Percentiles rank a stretch among this genome's conserved stretches.
Evolutionary conservation across 2,329 filamentous ascomycete species (phyloP).

Genomic region (Metarhizium robertsii): DNA sequence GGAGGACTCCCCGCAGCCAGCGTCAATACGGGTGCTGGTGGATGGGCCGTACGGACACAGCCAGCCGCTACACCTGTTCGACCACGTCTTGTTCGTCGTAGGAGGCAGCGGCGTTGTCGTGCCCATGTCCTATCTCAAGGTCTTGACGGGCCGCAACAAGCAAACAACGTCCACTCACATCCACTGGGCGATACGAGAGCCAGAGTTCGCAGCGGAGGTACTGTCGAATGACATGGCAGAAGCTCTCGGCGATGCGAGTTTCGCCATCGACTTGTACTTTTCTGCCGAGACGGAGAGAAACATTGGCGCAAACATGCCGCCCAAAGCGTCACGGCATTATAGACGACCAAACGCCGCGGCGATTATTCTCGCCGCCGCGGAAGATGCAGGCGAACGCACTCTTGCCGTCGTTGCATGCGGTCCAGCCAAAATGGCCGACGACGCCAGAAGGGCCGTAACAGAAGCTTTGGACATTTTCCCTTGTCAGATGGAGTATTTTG

Average conservation of each 20-base stretch:
- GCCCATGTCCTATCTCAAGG: constrained; percentile 27
- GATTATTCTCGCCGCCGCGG: constrained; percentile 20
- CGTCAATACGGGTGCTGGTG: constrained; percentile 26
- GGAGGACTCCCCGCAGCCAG: constrained; percentile 13
- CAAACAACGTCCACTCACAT: constrained; percentile 20
- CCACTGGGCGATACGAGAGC: constrained; percentile 35
- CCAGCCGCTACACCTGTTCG: constrained; percentile 26
- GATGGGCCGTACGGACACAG: constrained; percentile 37
- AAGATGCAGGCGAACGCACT: constrained; percentile 12
- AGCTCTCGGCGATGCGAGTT: constrained; percentile 15
- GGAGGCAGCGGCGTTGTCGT: constrained; percentile 37
- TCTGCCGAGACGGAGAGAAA: constrained; percentile 14
- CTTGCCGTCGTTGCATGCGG: constrained; percentile 36
- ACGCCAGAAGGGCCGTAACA: constrained; percentile 27
- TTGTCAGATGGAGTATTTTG: constrained; percentile 9
- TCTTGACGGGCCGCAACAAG: constrained; percentile 12
- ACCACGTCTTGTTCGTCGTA: constrained; percentile 31
- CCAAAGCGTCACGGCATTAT: constrained; percentile 10
- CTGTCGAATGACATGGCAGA: constrained; percentile 22
- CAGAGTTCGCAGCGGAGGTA: constrained; percentile 25
- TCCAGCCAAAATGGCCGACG: constrained; percentile 34
- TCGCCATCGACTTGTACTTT: constrained; percentile 28
- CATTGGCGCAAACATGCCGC: constrained; percentile 7
- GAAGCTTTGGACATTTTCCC: constrained; percentile 17
- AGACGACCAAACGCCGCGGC: constrained; percentile 24